Base-by-base conservation (phyloP, 2,329 filamentous ascomycete genomes). In the Allantophomopsis cytisporea region DNA sequence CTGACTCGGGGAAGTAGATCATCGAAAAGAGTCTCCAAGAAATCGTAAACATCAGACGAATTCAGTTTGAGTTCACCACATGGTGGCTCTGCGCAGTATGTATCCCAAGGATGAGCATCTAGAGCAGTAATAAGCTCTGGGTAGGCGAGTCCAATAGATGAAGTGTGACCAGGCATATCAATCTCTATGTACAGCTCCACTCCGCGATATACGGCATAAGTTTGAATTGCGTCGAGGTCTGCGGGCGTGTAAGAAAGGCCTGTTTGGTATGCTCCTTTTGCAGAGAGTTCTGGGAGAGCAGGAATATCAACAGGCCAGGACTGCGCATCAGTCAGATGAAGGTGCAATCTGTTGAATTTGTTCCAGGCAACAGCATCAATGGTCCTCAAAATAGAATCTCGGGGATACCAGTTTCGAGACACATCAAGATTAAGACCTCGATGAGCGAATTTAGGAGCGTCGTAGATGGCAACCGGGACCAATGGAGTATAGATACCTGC, bases 221-320 rank as follows among this genome's bases (percentile, higher is more conserved):
- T 65, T 49, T 93, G 81, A 33, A 94, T 71, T 1, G 64, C 57
- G 17, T 66, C 57, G 21, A 94, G 63, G 44, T 87, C 77, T 2
- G 62, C 58, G 0, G 78, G 68, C 1, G 70, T 74, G 62, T 91
- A 94, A 1, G 74, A 72, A 38, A 83, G 64, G 35, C 71, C 72
- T 14, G 68, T 64, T 17, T 68, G 66, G 54, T 93, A 93, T 1
- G 84, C 80, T 30, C 85, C 86, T 55, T 84, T 79, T 39, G 66
- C 59, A 3, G 84, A 69, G 2, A 94, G 65, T 42, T 80, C 71
- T 3, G 86, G 82, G 45, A 94, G 60, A 2, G 80, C 60, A 1
- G 83, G 82, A 37, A 94, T 79, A 48, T 86, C 83, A 17, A 94
- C 65, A 0, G 86, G 86, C 81, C 85, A 93, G 4, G 83, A 83